Evolutionary conservation across 2,329 filamentous ascomycete species (phyloP).

Genomic region (Fusarium lateritium): DNA sequence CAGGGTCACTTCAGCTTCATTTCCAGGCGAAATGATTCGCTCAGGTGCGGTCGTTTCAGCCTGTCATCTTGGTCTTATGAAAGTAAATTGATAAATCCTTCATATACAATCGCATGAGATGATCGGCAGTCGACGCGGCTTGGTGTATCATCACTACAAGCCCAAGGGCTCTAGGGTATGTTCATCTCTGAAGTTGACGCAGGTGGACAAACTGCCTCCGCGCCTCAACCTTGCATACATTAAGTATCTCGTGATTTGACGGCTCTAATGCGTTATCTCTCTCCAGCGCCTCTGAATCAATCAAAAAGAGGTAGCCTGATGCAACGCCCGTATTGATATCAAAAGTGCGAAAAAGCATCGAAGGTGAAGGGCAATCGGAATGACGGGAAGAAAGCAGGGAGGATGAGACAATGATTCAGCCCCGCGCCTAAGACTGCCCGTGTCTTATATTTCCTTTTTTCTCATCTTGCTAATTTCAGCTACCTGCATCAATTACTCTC

Average conservation of each 20-base stretch:
- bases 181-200: neutral
- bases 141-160: slow-evolving; percentile 20
- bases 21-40: slow-evolving; percentile 6
- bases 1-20: slow-evolving; percentile 24
- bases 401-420: slow-evolving; percentile 24
- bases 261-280: neutral
- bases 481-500: neutral
- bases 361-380: neutral
- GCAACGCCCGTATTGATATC: slow-evolving; percentile 1
- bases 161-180: neutral
- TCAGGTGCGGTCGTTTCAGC: slow-evolving; percentile 13
- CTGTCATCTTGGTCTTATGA: slow-evolving; percentile 7
- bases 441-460: neutral
- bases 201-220: neutral
- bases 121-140: neutral
- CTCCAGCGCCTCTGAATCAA: neutral
- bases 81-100: too few species aligned
- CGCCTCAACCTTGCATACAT: slow-evolving; percentile 4
- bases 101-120: too few species aligned
- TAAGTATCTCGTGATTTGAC: neutral
- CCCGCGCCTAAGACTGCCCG: slow-evolving; percentile 1
- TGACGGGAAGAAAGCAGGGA: slow-evolving; percentile 28
- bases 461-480: neutral
- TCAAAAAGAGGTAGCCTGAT: neutral
- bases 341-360: slow-evolving; percentile 3